Base-by-base conservation (phyloP, 2,329 filamentous ascomycete genomes). In the Penicillium verrucosum region DNA sequence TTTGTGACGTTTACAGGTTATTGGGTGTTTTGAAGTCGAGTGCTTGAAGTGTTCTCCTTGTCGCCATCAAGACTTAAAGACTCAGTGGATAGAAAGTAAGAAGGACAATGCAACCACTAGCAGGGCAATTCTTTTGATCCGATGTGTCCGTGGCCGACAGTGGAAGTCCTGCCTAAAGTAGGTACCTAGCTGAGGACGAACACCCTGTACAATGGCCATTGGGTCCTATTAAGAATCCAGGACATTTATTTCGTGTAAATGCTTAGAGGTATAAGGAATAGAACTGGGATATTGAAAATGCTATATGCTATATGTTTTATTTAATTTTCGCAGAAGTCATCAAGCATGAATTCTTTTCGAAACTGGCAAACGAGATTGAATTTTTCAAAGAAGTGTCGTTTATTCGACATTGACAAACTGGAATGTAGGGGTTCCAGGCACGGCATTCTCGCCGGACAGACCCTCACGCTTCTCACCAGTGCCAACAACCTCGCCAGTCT, bases 351-450 rank as follows among this genome's bases (percentile, higher is more conserved):
- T 14, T 12, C 44, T n/a, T 60, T 54, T 62, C 56, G 49, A 60
- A 44, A 53, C 44, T 27, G 36, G 54, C 32, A 54, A 46, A 45
- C 11, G 38, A 42, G 57, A 45, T 51, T 48, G 25, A 53, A 40
- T 54, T 45, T 43, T 49, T 44, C 44, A 41, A 52, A 32, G 9
- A 36, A n/a, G 50, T 6, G 21, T 34, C 29, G 12, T 59, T 47
- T 68, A 72, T 60, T 74, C 80, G 51, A 94, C 82, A 73, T 96
- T 96, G 77, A 90, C 88, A 77, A 97, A 96, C 67, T 85, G 80
- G 76, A 95, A 96, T 41, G 85, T 89, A 50, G 92, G 92, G 63
- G 83, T 80, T 1, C 92, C 92, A 14, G 93, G 93, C 56, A 94
- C 85, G 6, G 93, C 91, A 64, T 81, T 81, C 68, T 90, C 89